These are phyloP conservation scores for Isabelozyma gotoi DNA, from an alignment of 805 yeast genomes.

Conservation along the genomic window DNA sequence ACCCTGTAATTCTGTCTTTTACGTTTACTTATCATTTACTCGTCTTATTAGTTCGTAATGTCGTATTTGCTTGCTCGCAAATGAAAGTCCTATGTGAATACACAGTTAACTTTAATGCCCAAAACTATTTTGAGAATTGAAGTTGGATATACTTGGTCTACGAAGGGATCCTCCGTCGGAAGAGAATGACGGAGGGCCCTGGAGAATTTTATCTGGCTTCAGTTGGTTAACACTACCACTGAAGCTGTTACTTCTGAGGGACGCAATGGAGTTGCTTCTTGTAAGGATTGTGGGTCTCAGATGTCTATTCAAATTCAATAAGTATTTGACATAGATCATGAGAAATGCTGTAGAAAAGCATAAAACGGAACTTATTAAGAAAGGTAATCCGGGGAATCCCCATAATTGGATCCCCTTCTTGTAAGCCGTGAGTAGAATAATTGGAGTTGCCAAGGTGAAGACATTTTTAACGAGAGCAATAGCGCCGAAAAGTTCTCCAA, in stretches of 20 bases:
- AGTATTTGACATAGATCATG: constrained; percentile 15
- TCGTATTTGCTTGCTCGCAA: no score
- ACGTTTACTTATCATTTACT: no score
- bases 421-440: constrained; percentile 48
- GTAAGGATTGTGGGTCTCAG: constrained; percentile 8
- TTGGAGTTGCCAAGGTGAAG: constrained; percentile 49
- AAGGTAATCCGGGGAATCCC: constrained; percentile 28
- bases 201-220: not conserved
- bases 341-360: constrained; percentile 8
- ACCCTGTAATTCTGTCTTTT: no score
- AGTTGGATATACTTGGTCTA: not conserved
- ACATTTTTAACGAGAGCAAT: constrained; percentile 58
- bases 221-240: no score
- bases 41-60: no score
- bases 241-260: constrained; percentile 2
- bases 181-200: not conserved
- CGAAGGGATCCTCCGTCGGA: not conserved
- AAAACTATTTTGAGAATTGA: not conserved
- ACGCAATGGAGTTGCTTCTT: constrained; percentile 12
- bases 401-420: constrained; percentile 24
- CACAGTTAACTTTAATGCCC: not conserved
- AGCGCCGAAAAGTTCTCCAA: constrained; percentile 76
- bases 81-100: not conserved
- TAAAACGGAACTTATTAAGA: constrained; percentile 15
- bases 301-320: constrained; percentile 12